phyloP scores from a whole-genome alignment of 768 basidiomycete species.

The Kwoniella mangroviensis region DNA sequence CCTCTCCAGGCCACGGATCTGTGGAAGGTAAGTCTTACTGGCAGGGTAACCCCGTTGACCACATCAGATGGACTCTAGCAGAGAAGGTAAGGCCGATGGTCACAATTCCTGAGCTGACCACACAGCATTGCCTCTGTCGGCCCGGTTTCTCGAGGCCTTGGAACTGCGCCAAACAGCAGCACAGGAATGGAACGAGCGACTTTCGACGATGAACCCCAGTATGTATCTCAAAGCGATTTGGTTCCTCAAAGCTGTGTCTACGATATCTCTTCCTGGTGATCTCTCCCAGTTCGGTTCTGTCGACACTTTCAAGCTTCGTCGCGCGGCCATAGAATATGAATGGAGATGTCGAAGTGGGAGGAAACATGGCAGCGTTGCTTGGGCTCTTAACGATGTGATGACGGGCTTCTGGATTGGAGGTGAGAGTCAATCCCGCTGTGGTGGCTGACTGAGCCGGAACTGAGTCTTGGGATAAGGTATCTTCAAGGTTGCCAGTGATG shows the following conservation, averaged over 20 bases:
- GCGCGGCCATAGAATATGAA: slow-evolving; percentile 60
- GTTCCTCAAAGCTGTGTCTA: slow-evolving; percentile 60
- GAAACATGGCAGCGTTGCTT: slow-evolving; percentile 33
- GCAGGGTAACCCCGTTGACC: slow-evolving; percentile 1
- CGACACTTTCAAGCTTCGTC: slow-evolving; percentile 51
- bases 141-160: slow-evolving; percentile 67
- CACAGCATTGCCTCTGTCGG: slow-evolving; percentile 63
- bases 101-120: slow-evolving; percentile 49
- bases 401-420: slow-evolving; percentile 53
- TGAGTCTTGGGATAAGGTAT: slow-evolving; percentile 20
- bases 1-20: slow-evolving; percentile 76
- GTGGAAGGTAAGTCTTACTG: slow-evolving; percentile 64
- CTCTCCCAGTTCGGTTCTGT: slow-evolving; percentile 20
- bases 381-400: slow-evolving; percentile 50
- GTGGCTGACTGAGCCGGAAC: neutral
- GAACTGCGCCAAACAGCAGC: slow-evolving; percentile 62
- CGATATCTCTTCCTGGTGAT: slow-evolving; percentile 52
- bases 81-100: slow-evolving; percentile 36
- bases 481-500: slow-evolving; percentile 55
- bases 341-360: slow-evolving; percentile 36
- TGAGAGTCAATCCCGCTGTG: neutral
- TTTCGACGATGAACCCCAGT: slow-evolving; percentile 56
- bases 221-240: slow-evolving; percentile 41
- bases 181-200: slow-evolving; percentile 64
- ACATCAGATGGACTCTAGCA: slow-evolving; percentile 44